Evolutionary conservation across 1,284 basidiomycete genomes (phyloP), one percentile per base, ranked within the genome.

Genomic region (Stygiomarasmius scandens): DNA sequence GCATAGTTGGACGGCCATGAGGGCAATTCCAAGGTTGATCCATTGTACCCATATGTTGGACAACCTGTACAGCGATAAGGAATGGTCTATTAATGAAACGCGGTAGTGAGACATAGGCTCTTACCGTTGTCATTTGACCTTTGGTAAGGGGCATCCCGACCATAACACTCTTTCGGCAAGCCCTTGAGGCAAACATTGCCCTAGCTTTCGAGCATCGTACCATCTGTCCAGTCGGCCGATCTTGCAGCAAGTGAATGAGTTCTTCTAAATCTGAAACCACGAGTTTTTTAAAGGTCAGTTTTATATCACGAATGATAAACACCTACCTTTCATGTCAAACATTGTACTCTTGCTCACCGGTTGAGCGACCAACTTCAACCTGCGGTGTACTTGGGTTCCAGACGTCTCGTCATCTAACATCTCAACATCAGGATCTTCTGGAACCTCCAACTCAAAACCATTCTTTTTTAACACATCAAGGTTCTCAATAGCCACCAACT

Each of bases 21-120:
- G 96, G 96, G 69, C 96, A 98, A 60, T 96, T 94, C 95, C 97
- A 99, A 0, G 96, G 97, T 67, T 98, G 95, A 65, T 98, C 93
- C 79, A 99, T 95, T 6, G 83, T 90, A 41, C 93, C 93, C 95
- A 99, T 97, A 71, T 98, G 93, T 49, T 83, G 82, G 1, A 99
- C 78, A 57, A 98, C 85, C 92, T 95, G 61, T 52, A 60, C 24
- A 63, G 32, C 29, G 29, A 32, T 32, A 25, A 56, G 16, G 60
- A 49, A 52, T 66, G 57, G 56, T 51, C 55, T 63, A 47, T 52
- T 43, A 48, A 22, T 46, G 41, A 27, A 58, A 58, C 54, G 22
- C 22, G 46, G 25, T 25, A 10, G 44, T 27, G 38, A 38, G 32
- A n/a, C 38, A 27, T 27, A 58, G 27, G 3, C 8, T 74, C 86